Conservation (phyloP, 1,284 basidiomycete genomes). For the Puccinia polysora region DNA sequence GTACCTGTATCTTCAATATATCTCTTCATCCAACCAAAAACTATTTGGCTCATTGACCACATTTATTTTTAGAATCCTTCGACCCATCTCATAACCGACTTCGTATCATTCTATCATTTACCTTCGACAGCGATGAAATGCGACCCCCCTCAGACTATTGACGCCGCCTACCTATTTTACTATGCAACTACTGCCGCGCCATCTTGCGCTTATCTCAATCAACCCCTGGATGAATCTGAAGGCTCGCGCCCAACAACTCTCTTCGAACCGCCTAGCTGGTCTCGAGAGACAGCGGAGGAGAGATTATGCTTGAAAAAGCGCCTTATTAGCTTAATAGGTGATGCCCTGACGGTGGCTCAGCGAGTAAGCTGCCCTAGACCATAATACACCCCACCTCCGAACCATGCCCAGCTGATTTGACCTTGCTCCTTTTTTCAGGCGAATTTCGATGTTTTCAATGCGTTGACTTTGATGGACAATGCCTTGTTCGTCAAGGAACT, state of each 20-base stretch:
- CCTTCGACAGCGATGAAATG: slow-evolving; percentile 79
- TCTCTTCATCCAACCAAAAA: neutral
- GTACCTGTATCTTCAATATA: too few species aligned
- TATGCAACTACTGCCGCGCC: slow-evolving; percentile 61
- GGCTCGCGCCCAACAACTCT: slow-evolving; percentile 56
- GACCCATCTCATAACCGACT: slow-evolving; percentile 81
- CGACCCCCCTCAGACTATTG: slow-evolving; percentile 56
- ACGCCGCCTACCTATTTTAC: slow-evolving; percentile 91
- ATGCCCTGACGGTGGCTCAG: slow-evolving; percentile 48
- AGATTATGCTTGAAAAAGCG: slow-evolving; percentile 26
- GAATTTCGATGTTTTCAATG: slow-evolving; percentile 93
- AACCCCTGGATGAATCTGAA: slow-evolving; percentile 42
- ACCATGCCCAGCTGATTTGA: neutral
- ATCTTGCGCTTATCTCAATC: slow-evolving; percentile 45
- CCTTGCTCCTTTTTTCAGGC: slow-evolving; percentile 55
- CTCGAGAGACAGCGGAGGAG: slow-evolving; percentile 4
- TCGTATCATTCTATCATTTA: slow-evolving; percentile 93
- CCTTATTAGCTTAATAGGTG: slow-evolving; percentile 44
- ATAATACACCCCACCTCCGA: neutral
- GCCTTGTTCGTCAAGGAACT: slow-evolving; percentile 69
- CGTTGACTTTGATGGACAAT: slow-evolving; percentile 91
- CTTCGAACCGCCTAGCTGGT: slow-evolving; percentile 48
- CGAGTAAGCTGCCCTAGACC: slow-evolving; percentile 44
- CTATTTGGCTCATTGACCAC: neutral
- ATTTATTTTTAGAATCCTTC: slow-evolving; percentile 63